Percentiles rank a stretch among this genome's conserved stretches.
Evolutionary conservation across 2,329 filamentous ascomycete species (phyloP).

Genomic region (Cladosporium oxysporum): DNA sequence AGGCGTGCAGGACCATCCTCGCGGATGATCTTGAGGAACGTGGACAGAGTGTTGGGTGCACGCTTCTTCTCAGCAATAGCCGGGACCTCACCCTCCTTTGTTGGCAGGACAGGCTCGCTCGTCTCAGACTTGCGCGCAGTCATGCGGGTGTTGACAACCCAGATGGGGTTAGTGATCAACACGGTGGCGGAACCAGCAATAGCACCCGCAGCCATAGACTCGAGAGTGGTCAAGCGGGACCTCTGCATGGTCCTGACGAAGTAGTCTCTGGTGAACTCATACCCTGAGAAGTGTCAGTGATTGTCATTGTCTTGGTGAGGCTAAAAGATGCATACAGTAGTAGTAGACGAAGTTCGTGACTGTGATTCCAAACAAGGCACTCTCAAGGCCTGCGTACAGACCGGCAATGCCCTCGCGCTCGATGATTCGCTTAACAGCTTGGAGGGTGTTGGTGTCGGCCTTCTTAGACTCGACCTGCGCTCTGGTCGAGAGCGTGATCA

Average conservation of each 20-base stretch:
- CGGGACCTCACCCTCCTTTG: constrained; percentile 42
- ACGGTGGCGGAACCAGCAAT: constrained; percentile 93
- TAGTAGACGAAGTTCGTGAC: constrained; percentile 99
- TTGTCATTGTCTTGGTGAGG: not conserved
- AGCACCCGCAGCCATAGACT: constrained; percentile 93
- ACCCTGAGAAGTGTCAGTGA: constrained; percentile 54
- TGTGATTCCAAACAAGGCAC: constrained; percentile 93
- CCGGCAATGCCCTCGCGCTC: constrained; percentile 87
- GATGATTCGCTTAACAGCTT: constrained; percentile 82
- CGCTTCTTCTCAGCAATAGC: constrained; percentile 39
- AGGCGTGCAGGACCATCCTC: constrained; percentile 83
- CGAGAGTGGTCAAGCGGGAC: constrained; percentile 82
- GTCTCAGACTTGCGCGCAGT: constrained; percentile 76
- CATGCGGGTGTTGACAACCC: constrained; percentile 98
- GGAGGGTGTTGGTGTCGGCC: constrained; percentile 79
- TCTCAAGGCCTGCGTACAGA: constrained; percentile 90
- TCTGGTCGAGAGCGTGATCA: constrained; percentile 95
- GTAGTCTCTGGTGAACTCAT: constrained; percentile 89
- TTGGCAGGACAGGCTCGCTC: constrained; percentile 39
- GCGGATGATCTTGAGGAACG: constrained; percentile 74
- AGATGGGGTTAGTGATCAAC: constrained; percentile 96
- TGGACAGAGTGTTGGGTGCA: constrained; percentile 73
- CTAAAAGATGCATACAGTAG: constrained; percentile 65
- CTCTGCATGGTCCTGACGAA: constrained; percentile 77
- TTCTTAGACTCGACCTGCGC: constrained; percentile 97